Evolutionary conservation across 176 grass and related monocot species (phyloP).

Genomic region (Raddia distichophylla): DNA sequence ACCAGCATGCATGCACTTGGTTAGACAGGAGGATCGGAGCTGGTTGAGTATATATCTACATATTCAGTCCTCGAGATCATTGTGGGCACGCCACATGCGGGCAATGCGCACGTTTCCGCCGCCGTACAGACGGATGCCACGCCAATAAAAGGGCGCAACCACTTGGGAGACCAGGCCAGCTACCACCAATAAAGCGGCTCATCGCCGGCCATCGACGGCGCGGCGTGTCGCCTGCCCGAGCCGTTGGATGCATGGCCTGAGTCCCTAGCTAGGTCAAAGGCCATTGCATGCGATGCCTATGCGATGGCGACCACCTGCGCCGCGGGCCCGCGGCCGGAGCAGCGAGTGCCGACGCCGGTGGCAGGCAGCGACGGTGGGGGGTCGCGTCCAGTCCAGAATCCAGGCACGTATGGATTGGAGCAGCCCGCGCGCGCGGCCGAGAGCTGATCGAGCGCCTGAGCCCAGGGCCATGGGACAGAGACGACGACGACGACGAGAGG

Average conservation of each 20-base stretch:
- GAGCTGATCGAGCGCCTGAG: background rate
- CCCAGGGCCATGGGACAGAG: background rate
- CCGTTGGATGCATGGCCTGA: background rate
- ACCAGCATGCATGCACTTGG: background rate
- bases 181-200: background rate
- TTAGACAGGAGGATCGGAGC: background rate
- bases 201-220: background rate
- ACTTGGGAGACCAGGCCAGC: slow-evolving; percentile 31
- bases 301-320: background rate
- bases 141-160: slow-evolving; percentile 41
- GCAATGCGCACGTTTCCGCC: background rate
- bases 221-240: background rate
- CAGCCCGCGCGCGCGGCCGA: background rate
- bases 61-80: background rate
- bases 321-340: background rate
- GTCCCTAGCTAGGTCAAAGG: background rate
- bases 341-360: background rate
- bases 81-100: slow-evolving; percentile 5
- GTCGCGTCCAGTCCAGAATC: background rate
- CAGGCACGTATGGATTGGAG: background rate
- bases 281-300: background rate
- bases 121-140: slow-evolving; percentile 8
- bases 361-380: background rate
- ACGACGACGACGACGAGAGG: background rate
- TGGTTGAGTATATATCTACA: background rate